Conservation (phyloP, 148 eudicot genomes). For the Rhododendron ovatum region DNA sequence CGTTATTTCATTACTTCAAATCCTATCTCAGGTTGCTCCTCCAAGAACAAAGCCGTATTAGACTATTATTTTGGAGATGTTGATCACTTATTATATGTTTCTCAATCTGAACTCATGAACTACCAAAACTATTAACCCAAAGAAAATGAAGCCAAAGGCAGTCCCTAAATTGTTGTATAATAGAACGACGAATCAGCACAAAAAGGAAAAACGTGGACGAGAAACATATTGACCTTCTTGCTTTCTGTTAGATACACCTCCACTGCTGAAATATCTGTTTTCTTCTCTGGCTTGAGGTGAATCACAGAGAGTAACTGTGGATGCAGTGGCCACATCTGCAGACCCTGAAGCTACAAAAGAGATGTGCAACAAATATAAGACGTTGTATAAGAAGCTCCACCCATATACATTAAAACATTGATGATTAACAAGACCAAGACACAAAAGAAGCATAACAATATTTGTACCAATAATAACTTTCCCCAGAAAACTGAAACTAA, state of each 20-base stretch:
- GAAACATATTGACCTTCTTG: constrained; percentile 6
- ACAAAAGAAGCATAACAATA: background rate
- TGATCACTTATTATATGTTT: background rate
- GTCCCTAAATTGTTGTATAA: background rate
- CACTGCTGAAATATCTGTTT: background rate
- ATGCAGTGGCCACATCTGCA: background rate
- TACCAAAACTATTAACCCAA: background rate
- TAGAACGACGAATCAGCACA: background rate
- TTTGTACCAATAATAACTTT: background rate
- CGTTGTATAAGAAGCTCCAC: background rate
- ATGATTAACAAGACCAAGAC: background rate
- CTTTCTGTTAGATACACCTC: background rate
- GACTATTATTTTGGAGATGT: background rate
- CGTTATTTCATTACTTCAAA: background rate
- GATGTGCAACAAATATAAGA: background rate
- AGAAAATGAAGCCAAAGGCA: background rate
- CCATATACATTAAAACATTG: background rate
- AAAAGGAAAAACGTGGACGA: background rate
- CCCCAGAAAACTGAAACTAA: background rate
- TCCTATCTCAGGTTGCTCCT: background rate
- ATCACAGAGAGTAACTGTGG: background rate
- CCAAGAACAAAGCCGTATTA: background rate
- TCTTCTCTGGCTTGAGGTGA: background rate
- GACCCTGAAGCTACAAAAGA: background rate
- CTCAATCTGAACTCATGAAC: background rate